These are phyloP conservation scores for Paraconiothyrium brasiliense DNA, from an alignment of 2,329 filamentous ascomycete genomes.

Conservation along the genomic window DNA sequence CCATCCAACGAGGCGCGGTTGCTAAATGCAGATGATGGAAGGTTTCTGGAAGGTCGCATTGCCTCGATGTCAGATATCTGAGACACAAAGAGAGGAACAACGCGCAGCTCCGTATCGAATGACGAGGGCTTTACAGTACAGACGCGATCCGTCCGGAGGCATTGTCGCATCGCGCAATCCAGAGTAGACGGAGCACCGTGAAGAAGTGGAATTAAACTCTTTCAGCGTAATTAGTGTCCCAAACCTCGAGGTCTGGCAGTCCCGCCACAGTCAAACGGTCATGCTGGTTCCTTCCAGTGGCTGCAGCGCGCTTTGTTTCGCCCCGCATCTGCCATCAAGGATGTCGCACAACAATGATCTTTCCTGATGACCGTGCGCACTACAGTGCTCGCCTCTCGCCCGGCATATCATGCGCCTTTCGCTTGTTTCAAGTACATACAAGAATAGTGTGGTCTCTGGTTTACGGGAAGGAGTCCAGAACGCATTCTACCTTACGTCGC, in stretches of 20 bases:
- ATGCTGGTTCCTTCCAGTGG: slow-evolving; percentile 14
- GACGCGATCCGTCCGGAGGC: not conserved
- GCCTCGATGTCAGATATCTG: slow-evolving; percentile 10
- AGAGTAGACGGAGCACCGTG: slow-evolving; percentile 13
- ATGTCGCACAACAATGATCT: slow-evolving; percentile 3
- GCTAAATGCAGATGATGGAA: slow-evolving; percentile 22
- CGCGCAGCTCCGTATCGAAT: slow-evolving; percentile 8
- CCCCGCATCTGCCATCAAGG: slow-evolving; percentile 4
- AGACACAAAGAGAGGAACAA: slow-evolving; percentile 10
- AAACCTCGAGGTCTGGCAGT: slow-evolving; percentile 22
- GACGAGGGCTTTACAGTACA: not conserved
- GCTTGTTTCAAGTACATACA: slow-evolving; percentile 15
- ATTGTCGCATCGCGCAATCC: slow-evolving; percentile 18
- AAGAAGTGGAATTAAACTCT: slow-evolving; percentile 32
- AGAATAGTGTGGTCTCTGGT: slow-evolving; percentile 14
- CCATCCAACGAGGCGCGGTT: slow-evolving; percentile 10
- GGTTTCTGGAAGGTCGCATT: slow-evolving; percentile 26
- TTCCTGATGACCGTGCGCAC: not conserved
- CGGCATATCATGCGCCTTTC: not conserved
- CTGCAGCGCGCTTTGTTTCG: slow-evolving; percentile 7
- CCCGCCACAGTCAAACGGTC: slow-evolving; percentile 18
- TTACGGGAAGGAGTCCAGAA: not conserved
- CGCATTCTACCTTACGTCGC: not conserved
- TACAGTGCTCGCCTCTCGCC: slow-evolving; percentile 3
- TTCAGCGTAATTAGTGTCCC: slow-evolving; percentile 37